A percentile compares a stretch with the other conserved stretches of the same genome.
phyloP scores from a whole-genome alignment of 345 rosid genomes.

The Streptanthus diversifolius region DNA sequence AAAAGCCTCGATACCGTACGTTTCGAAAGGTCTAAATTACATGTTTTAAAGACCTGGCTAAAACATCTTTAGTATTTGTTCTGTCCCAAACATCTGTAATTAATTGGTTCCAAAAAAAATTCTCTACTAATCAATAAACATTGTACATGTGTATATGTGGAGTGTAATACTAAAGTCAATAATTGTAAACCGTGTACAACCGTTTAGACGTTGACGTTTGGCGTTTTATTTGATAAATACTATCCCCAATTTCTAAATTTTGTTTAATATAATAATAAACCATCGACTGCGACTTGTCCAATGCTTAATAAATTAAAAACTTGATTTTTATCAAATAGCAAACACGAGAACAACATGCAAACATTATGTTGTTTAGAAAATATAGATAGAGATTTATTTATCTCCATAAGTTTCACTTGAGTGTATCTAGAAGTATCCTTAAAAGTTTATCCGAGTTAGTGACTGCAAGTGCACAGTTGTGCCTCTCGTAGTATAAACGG shows the following conservation, averaged over 20 bases:
- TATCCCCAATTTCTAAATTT: not conserved
- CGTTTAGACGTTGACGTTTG: constrained; percentile 14
- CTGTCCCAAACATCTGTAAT: not conserved
- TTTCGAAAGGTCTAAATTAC: not conserved
- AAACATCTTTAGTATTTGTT: not conserved
- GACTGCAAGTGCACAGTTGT: too few species aligned
- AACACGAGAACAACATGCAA: constrained; percentile 14
- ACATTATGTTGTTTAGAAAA: not conserved
- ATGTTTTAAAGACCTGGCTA: not conserved
- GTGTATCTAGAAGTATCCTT: too few species aligned
- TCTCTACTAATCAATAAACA: not conserved
- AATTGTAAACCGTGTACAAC: constrained; percentile 5
- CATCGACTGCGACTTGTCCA: not conserved
- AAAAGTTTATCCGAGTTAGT: too few species aligned
- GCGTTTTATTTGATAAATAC: not conserved
- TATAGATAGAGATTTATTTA: too few species aligned
- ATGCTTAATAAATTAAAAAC: not conserved
- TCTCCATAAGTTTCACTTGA: too few species aligned
- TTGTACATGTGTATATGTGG: not conserved
- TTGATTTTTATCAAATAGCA: not conserved
- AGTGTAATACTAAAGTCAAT: constrained; percentile 8
- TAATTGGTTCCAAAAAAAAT: not conserved
- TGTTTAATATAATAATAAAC: not conserved
- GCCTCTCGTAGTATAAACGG: too few species aligned
- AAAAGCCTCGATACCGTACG: not conserved